phyloP scores from a whole-genome alignment of 2,329 filamentous ascomycete species.

The Microdochium paspali region DNA sequence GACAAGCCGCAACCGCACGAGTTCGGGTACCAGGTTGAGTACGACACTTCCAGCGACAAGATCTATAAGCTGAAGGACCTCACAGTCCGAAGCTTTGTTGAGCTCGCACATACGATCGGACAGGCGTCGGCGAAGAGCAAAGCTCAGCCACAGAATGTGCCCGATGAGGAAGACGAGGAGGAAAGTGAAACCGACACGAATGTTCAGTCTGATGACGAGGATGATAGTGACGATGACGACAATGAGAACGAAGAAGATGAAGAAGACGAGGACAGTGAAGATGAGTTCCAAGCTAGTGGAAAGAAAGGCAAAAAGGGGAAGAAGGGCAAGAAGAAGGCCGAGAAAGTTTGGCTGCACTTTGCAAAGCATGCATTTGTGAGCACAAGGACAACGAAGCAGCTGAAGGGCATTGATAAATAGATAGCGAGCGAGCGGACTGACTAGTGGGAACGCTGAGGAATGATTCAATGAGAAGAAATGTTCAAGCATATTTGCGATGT shows the following conservation, averaged over 20 bases:
- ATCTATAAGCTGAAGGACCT: constrained; percentile 71
- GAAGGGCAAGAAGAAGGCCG: constrained; percentile 44
- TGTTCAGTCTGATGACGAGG: constrained; percentile 8
- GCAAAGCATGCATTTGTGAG: constrained; percentile 71
- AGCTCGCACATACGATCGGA: constrained; percentile 73
- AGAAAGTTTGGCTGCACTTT: constrained; percentile 71
- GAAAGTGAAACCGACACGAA: constrained; percentile 12
- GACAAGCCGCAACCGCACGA: constrained; percentile 47
- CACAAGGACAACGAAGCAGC: constrained; percentile 56
- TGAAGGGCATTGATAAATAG: constrained; percentile 26
- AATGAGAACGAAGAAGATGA: constrained; percentile 16
- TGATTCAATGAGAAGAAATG: too few relatives aligned
- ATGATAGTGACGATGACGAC: constrained; percentile 16
- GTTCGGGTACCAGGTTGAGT: constrained; percentile 75
- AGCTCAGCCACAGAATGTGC: constrained; percentile 1
- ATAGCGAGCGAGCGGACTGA: neutral
- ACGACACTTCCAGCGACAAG: constrained; percentile 70
- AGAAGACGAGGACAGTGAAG: constrained; percentile 13
- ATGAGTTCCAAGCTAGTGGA: constrained; percentile 1
- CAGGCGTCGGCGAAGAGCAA: constrained; percentile 25
- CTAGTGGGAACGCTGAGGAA: too few relatives aligned
- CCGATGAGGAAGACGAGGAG: constrained; percentile 12
- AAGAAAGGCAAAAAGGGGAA: constrained; percentile 12
- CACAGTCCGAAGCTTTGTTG: constrained; percentile 72
- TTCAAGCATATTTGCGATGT: too few relatives aligned